Evolutionary conservation across 176 grass and related monocot species (phyloP).

Genomic region (Raddia distichophylla): DNA sequence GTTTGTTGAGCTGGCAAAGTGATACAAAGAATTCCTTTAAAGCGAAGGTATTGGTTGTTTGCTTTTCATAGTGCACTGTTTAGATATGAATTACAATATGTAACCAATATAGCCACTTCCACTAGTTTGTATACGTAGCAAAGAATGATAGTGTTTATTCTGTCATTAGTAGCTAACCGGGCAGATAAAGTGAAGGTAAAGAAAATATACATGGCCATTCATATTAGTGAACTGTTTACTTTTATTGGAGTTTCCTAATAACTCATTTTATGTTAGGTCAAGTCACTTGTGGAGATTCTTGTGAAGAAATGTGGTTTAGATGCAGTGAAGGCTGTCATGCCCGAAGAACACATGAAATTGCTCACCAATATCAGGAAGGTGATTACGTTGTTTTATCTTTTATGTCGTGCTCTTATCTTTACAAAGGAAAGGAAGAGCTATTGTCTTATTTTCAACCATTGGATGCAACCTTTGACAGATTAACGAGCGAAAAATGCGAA

Average conservation of each 20-base stretch:
- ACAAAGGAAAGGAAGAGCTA: background rate
- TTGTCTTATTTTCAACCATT: slow-evolving; percentile 5
- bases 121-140: background rate
- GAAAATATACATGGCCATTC: slow-evolving; percentile 9
- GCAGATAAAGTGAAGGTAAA: background rate
- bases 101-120: background rate
- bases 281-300: slow-evolving; percentile 90
- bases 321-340: slow-evolving; percentile 92
- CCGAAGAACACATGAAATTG: slow-evolving; percentile 95
- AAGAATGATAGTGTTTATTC: slow-evolving; percentile 18
- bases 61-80: slow-evolving; percentile 28
- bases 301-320: slow-evolving; percentile 95
- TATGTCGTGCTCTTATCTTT: background rate
- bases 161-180: background rate
- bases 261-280: slow-evolving; percentile 54
- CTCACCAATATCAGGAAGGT: slow-evolving; percentile 93
- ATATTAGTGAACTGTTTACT: slow-evolving; percentile 14
- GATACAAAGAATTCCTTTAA: slow-evolving; percentile 87
- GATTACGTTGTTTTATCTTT: slow-evolving; percentile 25
- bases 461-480: slow-evolving; percentile 49
- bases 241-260: slow-evolving; percentile 13
- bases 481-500: slow-evolving; percentile 82
- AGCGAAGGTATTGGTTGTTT: slow-evolving; percentile 71
- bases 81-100: background rate
- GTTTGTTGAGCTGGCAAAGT: slow-evolving; percentile 74